Evolutionary conservation across 805 yeast genomes (phyloP), one percentile per base, ranked within the genome.

Genomic region (Kodamaea sagamina): DNA sequence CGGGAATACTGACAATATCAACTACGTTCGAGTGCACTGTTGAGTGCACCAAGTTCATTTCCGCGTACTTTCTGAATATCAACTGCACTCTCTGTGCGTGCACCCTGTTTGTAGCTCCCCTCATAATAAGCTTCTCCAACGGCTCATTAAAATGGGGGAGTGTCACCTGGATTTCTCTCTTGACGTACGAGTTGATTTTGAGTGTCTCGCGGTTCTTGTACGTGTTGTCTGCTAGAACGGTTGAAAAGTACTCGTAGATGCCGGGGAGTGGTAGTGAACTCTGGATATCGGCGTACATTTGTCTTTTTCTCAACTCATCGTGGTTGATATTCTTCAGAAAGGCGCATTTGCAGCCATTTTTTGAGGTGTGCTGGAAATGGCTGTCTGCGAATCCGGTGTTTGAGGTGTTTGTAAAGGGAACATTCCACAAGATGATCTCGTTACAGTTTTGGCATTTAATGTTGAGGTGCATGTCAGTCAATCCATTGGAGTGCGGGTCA

Each of bases 291-390:
- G 48, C 40, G 16, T 44, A 46, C 8, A 61, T 29, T 18, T 51
- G 51, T 8, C 62, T 29, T 29, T 51, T 55, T 27, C 59, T 41
- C 17, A 59, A 46, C 26, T 53, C 56, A 4, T 58, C 58, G 29
- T 55, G 61, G 18, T 48, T 49, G 15, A 60, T 32, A 3, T 21
- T 36, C 7, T 39, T 27, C 4, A 27, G 32, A 8, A 37, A 12
- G 10, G 16, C 13, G 32, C 36, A 12, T 32, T 17, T 25, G 18
- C 43, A 32, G 12, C 32, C 26, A 9, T 32, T 19, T 16, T 28
- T 28, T 12, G 36, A 19, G 13, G 11, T 22, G 8, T 42, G 36
- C 4, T 11, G 22, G 42, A 54, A 53, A 4, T 32, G 16, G 4
- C 29, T 39, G 34, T 53, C 52, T 6, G 54, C 44, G 31, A 51